These are phyloP conservation scores for Garcia nutans DNA, from an alignment of 345 rosid genomes.

Conservation along the genomic window DNA sequence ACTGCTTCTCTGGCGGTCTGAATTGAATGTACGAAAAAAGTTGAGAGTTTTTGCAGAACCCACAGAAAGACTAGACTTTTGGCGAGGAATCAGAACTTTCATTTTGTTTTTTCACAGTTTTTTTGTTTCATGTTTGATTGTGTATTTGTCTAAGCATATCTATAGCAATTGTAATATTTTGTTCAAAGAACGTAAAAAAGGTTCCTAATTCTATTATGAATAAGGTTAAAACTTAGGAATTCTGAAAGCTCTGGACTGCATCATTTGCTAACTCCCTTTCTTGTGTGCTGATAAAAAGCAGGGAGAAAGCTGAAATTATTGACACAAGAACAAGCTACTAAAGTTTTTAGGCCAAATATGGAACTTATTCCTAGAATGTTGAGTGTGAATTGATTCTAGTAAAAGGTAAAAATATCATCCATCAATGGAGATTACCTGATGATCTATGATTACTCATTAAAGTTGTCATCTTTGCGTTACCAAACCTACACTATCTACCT, in stretches of 20 bases:
- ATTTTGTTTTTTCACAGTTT: neutral
- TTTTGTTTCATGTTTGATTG: neutral
- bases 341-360: no score
- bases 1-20: constrained; percentile 46
- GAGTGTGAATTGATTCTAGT: no score
- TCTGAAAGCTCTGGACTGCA: neutral
- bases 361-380: no score
- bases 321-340: no score
- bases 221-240: neutral
- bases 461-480: no score
- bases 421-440: no score
- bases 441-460: no score
- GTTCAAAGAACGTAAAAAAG: constrained; percentile 1
- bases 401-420: no score
- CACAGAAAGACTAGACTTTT: neutral
- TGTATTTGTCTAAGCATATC: neutral
- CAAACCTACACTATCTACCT: no score
- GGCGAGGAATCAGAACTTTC: neutral
- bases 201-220: neutral
- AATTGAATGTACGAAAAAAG: constrained; percentile 9
- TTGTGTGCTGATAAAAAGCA: no score
- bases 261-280: no score
- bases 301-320: no score
- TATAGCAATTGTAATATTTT: constrained; percentile 5
- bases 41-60: neutral